Evolutionary conservation across 805 yeast species (phyloP).

Genomic region (Wickerhamomyces sydowiorum): DNA sequence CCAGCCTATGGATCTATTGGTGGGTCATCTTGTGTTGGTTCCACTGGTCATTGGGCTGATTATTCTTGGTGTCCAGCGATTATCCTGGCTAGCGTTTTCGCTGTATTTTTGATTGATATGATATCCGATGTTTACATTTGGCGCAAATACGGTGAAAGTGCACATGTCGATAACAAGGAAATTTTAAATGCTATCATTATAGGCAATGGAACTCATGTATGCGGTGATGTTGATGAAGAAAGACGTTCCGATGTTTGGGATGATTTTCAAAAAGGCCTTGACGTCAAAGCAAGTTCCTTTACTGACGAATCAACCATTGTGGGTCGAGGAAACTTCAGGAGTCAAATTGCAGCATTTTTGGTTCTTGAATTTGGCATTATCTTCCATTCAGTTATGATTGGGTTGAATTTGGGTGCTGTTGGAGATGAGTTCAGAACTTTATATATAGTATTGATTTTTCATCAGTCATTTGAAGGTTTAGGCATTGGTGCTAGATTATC

Average conservation of each 20-base stretch:
- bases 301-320: background rate
- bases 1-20: slow-evolving; percentile 38
- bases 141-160: slow-evolving; percentile 25
- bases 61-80: slow-evolving; percentile 46
- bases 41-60: slow-evolving; percentile 36
- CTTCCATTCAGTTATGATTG: slow-evolving; percentile 73
- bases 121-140: slow-evolving; percentile 34
- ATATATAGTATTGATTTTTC: slow-evolving; percentile 63
- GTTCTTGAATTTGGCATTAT: slow-evolving; percentile 68
- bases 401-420: slow-evolving; percentile 58
- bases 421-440: slow-evolving; percentile 61
- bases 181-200: slow-evolving; percentile 12
- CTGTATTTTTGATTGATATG: slow-evolving; percentile 37
- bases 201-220: background rate
- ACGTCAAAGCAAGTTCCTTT: background rate
- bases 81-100: slow-evolving; percentile 31
- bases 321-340: background rate
- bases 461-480: slow-evolving; percentile 75
- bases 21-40: slow-evolving; percentile 34
- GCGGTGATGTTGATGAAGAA: slow-evolving; percentile 3
- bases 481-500: slow-evolving; percentile 73
- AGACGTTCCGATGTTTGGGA: background rate
- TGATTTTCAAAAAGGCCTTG: background rate
- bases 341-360: slow-evolving; percentile 31
- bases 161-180: slow-evolving; percentile 18